Conservation (phyloP, 202 grass and related monocot genomes). For the Schoenoplectus tabernaemontani region DNA sequence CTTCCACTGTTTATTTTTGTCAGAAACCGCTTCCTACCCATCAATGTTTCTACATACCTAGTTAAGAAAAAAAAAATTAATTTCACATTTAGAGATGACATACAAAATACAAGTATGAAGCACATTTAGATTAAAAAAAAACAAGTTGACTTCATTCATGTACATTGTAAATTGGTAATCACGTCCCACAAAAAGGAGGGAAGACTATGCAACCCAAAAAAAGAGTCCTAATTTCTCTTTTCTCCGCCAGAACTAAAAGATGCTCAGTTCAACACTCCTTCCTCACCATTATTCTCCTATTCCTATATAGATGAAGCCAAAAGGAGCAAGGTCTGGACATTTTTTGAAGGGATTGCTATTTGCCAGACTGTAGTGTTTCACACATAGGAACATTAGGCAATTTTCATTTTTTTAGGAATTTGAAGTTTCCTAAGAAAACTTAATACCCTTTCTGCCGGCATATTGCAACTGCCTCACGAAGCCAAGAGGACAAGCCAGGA, state of each 20-base stretch:
- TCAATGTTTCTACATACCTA: slow-evolving; percentile 87
- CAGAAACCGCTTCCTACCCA: slow-evolving; percentile 87
- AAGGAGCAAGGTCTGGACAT: background rate
- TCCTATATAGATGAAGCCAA: background rate
- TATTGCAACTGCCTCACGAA: slow-evolving; percentile 60
- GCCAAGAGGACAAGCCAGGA: slow-evolving; percentile 68
- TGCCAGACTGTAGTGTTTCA: background rate
- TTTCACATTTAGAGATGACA: slow-evolving; percentile 1
- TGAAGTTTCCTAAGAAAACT: slow-evolving; percentile 8
- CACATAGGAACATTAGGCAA: background rate
- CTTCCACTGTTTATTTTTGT: slow-evolving; percentile 71
- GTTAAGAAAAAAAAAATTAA: slow-evolving; percentile 28
- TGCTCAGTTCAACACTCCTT: background rate
- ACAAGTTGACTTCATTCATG: background rate
- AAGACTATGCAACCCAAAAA: background rate
- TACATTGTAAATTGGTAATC: background rate
- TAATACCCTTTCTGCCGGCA: slow-evolving; percentile 84
- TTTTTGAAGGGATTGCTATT: background rate
- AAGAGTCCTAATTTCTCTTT: background rate
- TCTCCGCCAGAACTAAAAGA: background rate
- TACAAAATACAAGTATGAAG: background rate
- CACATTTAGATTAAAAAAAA: background rate
- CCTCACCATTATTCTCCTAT: background rate
- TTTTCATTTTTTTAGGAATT: background rate
- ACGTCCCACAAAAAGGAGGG: background rate